Base-by-base conservation (phyloP, 2,329 filamentous ascomycete genomes). In the Dothidotthia symphoricarpi region DNA sequence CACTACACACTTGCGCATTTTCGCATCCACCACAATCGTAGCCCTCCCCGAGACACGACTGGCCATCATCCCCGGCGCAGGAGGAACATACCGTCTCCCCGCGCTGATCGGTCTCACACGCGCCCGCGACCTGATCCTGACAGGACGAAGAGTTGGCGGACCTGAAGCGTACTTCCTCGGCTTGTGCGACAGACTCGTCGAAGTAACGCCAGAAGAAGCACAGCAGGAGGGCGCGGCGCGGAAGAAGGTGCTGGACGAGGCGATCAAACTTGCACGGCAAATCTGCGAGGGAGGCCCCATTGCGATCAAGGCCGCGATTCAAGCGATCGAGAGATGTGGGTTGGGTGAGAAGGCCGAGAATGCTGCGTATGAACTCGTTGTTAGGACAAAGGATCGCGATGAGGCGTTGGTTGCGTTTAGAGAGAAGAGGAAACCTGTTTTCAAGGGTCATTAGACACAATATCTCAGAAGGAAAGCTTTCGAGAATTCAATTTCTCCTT, bases 11-110 rank as follows among this genome's bases (percentile, higher is more conserved):
- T 82, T 98, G 68, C 88, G 93, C 51, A 84, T 98, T 35, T 83
- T 97, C 51, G 79, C 83, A 22, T 88, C 86, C 26, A 86, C 83
- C 24, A 86, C 88, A 12, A 72, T 76, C 16, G 81, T 98, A 37
- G 90, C 82, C 0, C 80, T 97, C 4, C 93, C 93, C 1, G 93
- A 98, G 67, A 97, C 93, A 1, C 78, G 90, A 2, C 78, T 98
- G 2, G 93, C 86, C 39, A 98, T 98, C 63, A 86, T 98, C 49
- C 93, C 93, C 3, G 93, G 93, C 42, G 93, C 91, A 2, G 93
- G 93, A 28, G 93, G 91, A 43, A 97, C 91, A 1, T 88, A 88
- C 67, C 83, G 93, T 8, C 81, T 98, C 1, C 88, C 89, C 1
- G 78, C 77, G 7, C 69, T 98, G 14, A 84, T 98, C 49, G 93